These are phyloP conservation scores for Apiotrichum domesticum DNA, from an alignment of 1,284 basidiomycete species.

Conservation along the genomic window DNA sequence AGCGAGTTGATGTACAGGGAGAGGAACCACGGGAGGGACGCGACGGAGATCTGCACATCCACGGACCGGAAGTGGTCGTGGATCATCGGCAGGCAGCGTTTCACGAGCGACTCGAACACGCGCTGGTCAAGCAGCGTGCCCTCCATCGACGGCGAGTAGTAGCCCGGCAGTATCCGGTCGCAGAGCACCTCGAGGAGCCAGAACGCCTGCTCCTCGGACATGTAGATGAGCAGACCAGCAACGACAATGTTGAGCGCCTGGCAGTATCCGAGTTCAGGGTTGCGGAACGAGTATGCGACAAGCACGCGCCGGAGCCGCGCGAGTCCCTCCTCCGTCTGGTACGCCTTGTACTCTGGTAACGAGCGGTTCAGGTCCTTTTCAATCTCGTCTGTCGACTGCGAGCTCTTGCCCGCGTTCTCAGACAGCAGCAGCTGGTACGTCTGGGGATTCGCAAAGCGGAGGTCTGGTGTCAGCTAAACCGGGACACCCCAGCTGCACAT, in stretches of 20 bases:
- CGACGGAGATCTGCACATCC: constrained; percentile 95
- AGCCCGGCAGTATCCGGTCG: constrained; percentile 89
- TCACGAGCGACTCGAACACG: constrained; percentile 95
- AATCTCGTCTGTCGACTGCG: constrained; percentile 93
- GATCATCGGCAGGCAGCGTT: constrained; percentile 81
- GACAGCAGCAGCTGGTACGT: constrained; percentile 73
- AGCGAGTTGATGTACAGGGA: constrained; percentile 96
- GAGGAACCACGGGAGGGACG: constrained; percentile 96
- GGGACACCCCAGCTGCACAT: constrained; percentile 8
- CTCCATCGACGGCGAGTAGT: constrained; percentile 99
- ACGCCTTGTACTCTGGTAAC: constrained; percentile 89
- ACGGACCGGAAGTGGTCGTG: constrained; percentile 87
- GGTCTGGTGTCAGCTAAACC: constrained; percentile 43
- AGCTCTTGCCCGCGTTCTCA: constrained; percentile 72
- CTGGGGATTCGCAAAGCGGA: constrained; percentile 82
- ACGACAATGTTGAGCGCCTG: constrained; percentile 87
- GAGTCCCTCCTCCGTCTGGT: constrained; percentile 83
- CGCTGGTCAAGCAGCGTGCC: constrained; percentile 95
- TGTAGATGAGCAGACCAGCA: constrained; percentile 59
- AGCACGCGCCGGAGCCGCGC: constrained; percentile 78
- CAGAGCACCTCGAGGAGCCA: constrained; percentile 96
- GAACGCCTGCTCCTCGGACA: constrained; percentile 98
- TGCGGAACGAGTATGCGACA: constrained; percentile 95
- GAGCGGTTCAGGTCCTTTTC: constrained; percentile 97
- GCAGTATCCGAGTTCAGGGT: constrained; percentile 73